Conservation (phyloP, 768 basidiomycete genomes). For the Fomitopsis pulvina region DNA sequence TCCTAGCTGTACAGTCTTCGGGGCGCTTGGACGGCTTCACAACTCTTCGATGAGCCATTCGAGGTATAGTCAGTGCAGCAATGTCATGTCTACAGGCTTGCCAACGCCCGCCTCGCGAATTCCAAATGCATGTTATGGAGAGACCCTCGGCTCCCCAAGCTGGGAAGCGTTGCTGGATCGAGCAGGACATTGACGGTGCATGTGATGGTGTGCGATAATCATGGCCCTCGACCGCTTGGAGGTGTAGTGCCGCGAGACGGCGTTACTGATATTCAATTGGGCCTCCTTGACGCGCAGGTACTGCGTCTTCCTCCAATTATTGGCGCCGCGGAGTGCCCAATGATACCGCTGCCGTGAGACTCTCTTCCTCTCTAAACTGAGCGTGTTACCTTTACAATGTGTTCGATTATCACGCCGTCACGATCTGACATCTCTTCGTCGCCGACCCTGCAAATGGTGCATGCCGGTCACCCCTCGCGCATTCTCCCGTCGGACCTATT, state of each 20-base stretch:
- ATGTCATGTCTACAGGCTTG: too few species aligned
- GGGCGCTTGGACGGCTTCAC: too few species aligned
- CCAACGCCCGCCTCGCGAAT: too few species aligned
- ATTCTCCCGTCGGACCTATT: background rate
- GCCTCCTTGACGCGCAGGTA: background rate
- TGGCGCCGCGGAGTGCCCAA: constrained; percentile 1
- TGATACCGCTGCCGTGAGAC: background rate
- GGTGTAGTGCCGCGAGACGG: background rate
- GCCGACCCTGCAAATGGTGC: background rate
- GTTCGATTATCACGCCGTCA: background rate
- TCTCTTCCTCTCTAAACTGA: background rate
- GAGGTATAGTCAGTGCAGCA: too few species aligned
- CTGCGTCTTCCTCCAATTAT: background rate
- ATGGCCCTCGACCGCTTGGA: background rate
- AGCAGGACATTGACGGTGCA: background rate
- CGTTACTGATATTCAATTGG: background rate
- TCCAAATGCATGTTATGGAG: too few species aligned
- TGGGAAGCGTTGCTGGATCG: background rate
- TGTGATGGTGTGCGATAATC: constrained; percentile 4
- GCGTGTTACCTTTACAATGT: background rate
- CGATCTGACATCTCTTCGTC: background rate
- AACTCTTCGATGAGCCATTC: too few species aligned
- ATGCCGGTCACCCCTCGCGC: background rate
- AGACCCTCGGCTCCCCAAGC: background rate
- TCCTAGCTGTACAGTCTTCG: too few species aligned